phyloP scores from a whole-genome alignment of 305 asterid species.

The Fraxinus paxiana region DNA sequence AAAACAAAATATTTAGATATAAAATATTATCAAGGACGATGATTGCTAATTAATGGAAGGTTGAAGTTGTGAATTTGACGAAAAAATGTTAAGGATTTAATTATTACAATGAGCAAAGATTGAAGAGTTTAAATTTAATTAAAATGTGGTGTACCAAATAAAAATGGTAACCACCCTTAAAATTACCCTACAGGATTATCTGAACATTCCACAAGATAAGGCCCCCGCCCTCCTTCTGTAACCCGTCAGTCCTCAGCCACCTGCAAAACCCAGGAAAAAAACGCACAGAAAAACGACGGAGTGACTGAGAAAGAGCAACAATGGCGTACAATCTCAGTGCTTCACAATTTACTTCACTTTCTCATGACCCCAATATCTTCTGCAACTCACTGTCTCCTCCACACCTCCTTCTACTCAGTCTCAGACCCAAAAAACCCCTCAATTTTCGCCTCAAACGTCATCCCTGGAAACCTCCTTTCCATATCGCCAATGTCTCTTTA shows the following conservation, averaged over 20 bases:
- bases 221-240: background rate
- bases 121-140: too few relatives aligned
- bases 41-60: too few relatives aligned
- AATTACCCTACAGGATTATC: background rate
- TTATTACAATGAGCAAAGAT: too few relatives aligned
- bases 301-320: conserved; percentile 9
- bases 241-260: background rate
- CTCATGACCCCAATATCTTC: conserved; percentile 46
- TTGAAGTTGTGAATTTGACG: too few relatives aligned
- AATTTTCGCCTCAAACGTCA: conserved; percentile 31
- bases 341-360: conserved; percentile 41
- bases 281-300: background rate
- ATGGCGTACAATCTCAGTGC: conserved; percentile 60
- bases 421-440: conserved; percentile 27
- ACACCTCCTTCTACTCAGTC: conserved; percentile 31
- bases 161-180: too few relatives aligned
- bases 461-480: conserved; percentile 29
- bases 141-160: too few relatives aligned
- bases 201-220: background rate
- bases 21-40: too few relatives aligned
- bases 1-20: too few relatives aligned
- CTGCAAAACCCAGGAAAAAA: conserved; percentile 1
- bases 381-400: conserved; percentile 41
- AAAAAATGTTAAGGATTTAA: too few relatives aligned
- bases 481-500: conserved; percentile 37